phyloP scores from a whole-genome alignment of 2,329 filamentous ascomycete species.

The Dissoconium aciculare region DNA sequence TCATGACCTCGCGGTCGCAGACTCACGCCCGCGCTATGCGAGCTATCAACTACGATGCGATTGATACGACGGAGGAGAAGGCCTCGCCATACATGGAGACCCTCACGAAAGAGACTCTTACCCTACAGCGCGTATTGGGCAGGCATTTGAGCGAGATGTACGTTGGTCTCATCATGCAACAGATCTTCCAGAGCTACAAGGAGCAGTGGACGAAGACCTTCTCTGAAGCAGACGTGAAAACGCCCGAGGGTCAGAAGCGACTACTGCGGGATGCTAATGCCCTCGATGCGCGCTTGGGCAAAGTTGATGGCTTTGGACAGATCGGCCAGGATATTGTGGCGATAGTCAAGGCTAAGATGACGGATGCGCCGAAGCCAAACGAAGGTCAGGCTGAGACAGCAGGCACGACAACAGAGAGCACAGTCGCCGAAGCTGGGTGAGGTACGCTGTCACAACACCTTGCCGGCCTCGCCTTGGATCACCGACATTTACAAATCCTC shows the following conservation, averaged over 20 bases:
- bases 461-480: too few relatives aligned
- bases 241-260: slow-evolving; percentile 55
- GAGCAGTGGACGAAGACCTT: slow-evolving; percentile 64
- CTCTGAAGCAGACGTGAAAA: slow-evolving; percentile 48
- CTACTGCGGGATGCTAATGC: slow-evolving; percentile 65
- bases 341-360: slow-evolving; percentile 37
- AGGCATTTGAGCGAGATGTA: slow-evolving; percentile 67
- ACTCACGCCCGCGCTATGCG: slow-evolving; percentile 62
- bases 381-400: too few relatives aligned
- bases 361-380: too few relatives aligned
- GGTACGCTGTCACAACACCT: too few relatives aligned
- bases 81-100: slow-evolving; percentile 68
- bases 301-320: slow-evolving; percentile 60
- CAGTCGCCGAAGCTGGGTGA: too few relatives aligned
- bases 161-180: slow-evolving; percentile 68
- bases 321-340: slow-evolving; percentile 35
- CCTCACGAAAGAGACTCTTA: slow-evolving; percentile 70
- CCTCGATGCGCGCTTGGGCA: slow-evolving; percentile 55
- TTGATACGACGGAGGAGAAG: slow-evolving; percentile 9
- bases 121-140: slow-evolving; percentile 65
- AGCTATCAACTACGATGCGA: slow-evolving; percentile 58
- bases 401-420: too few relatives aligned
- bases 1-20: slow-evolving; percentile 66
- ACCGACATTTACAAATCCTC: too few relatives aligned
- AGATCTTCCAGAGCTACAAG: slow-evolving; percentile 69